Evolutionary conservation across 129 eudicot genomes (phyloP).

Genomic region (Logfia minima): DNA sequence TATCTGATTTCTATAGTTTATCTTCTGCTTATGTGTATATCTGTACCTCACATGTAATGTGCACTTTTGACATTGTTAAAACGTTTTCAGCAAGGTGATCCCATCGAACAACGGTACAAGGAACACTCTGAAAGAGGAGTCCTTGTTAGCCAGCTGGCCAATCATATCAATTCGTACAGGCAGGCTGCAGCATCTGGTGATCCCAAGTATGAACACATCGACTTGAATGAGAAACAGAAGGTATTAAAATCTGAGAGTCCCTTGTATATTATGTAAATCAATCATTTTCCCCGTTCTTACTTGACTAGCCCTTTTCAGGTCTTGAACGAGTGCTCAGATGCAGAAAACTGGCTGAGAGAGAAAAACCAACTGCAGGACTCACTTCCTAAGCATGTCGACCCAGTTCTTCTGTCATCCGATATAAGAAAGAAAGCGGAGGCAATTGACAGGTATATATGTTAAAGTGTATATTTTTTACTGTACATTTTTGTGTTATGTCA

Average conservation of each 20-base stretch:
- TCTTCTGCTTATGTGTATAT: neutral
- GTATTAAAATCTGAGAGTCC: slow-evolving; percentile 27
- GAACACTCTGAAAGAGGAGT: slow-evolving; percentile 70
- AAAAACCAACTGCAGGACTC: slow-evolving; percentile 66
- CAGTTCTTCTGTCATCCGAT: slow-evolving; percentile 70
- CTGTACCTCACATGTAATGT: neutral
- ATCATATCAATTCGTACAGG: slow-evolving; percentile 60
- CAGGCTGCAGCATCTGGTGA: slow-evolving; percentile 81
- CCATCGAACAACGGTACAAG: slow-evolving; percentile 81
- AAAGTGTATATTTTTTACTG: neutral
- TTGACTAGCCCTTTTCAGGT: slow-evolving; percentile 39
- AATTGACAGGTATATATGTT: slow-evolving; percentile 57
- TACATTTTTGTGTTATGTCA: neutral
- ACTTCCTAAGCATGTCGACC: slow-evolving; percentile 73
- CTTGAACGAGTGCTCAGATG: slow-evolving; percentile 77
- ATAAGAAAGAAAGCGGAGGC: slow-evolving; percentile 73
- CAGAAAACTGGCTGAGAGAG: slow-evolving; percentile 87
- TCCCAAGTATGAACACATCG: slow-evolving; percentile 85
- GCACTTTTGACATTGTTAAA: neutral
- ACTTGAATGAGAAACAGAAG: slow-evolving; percentile 73
- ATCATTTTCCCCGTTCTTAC: neutral
- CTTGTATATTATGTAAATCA: neutral
- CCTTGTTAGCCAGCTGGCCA: slow-evolving; percentile 50
- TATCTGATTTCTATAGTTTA: neutral
- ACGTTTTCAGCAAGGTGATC: slow-evolving; percentile 72